These are phyloP conservation scores for Neopestalotiopsis rosae DNA, from an alignment of 2,329 filamentous ascomycete genomes.

Conservation along the genomic window DNA sequence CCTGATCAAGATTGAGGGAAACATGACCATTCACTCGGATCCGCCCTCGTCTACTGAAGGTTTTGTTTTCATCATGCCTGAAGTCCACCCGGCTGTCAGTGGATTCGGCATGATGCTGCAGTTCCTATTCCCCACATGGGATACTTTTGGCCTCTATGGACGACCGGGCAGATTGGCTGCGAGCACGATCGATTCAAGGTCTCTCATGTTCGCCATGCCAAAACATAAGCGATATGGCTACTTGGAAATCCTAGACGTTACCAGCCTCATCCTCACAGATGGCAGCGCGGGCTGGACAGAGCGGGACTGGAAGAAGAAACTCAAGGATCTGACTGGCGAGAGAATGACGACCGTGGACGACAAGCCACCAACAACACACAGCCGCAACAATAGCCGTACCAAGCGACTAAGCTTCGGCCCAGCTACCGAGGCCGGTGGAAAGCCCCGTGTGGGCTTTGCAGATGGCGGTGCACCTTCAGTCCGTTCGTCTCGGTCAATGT, in stretches of 20 bases:
- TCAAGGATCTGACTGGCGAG: slow-evolving; percentile 86
- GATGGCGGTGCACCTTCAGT: slow-evolving; percentile 52
- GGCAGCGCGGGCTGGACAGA: slow-evolving; percentile 82
- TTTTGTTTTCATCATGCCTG: slow-evolving; percentile 98
- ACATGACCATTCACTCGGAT: slow-evolving; percentile 83
- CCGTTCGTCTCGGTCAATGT: slow-evolving; percentile 59
- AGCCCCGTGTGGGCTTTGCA: slow-evolving; percentile 61
- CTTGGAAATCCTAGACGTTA: slow-evolving; percentile 85
- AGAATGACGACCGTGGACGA: slow-evolving; percentile 71
- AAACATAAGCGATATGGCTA: slow-evolving; percentile 88
- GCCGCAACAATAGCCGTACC: slow-evolving; percentile 63
- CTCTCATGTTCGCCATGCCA: slow-evolving; percentile 98
- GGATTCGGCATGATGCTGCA: slow-evolving; percentile 96
- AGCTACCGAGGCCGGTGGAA: slow-evolving; percentile 35
- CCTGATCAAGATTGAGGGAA: slow-evolving; percentile 89
- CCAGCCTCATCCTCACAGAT: slow-evolving; percentile 76
- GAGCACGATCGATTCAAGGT: slow-evolving; percentile 83
- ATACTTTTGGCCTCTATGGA: slow-evolving; percentile 90
- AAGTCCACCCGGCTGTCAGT: slow-evolving; percentile 86
- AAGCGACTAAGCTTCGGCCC: slow-evolving; percentile 61
- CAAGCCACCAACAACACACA: slow-evolving; percentile 51
- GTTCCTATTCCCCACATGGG: slow-evolving; percentile 92
- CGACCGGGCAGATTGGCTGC: slow-evolving; percentile 86
- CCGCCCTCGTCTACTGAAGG: slow-evolving; percentile 83
- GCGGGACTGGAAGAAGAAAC: slow-evolving; percentile 83